Percentiles rank a stretch among this genome's conserved stretches.
Evolutionary conservation across 495 filamentous ascomycete species (phyloP).

Genomic region (Aspergillus indologenus): DNA sequence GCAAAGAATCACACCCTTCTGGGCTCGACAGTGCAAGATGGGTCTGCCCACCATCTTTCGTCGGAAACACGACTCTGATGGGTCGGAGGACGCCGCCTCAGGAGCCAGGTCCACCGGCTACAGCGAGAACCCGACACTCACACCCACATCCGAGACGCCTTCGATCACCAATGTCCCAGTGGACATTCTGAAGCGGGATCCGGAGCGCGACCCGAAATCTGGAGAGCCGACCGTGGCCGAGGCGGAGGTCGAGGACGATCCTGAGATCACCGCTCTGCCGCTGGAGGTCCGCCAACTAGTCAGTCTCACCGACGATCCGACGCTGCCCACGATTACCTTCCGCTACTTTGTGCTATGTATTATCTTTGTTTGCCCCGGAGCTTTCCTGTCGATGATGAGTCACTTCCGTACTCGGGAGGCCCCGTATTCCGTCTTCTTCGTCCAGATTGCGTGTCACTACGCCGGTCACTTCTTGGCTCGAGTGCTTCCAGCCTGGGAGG

Average conservation of each 20-base stretch:
- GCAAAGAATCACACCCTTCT: background rate
- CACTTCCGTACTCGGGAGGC: slow-evolving; percentile 52
- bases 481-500: slow-evolving; percentile 42
- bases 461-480: slow-evolving; percentile 52
- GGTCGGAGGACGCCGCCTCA: background rate
- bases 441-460: slow-evolving; percentile 55
- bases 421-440: slow-evolving; percentile 57
- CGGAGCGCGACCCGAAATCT: background rate
- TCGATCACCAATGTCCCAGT: background rate
- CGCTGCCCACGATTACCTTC: slow-evolving; percentile 52
- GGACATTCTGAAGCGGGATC: background rate
- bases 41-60: slow-evolving; percentile 5
- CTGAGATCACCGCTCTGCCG: slow-evolving; percentile 3
- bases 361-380: slow-evolving; percentile 52
- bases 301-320: slow-evolving; percentile 51
- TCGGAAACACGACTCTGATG: background rate
- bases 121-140: background rate
- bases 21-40: background rate
- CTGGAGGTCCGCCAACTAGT: slow-evolving; percentile 47
- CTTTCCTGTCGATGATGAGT: slow-evolving; percentile 52
- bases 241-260: background rate
- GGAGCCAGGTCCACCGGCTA: background rate
- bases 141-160: background rate
- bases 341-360: slow-evolving; percentile 52
- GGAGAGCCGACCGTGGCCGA: background rate